Evolutionary conservation across 2,329 filamentous ascomycete species (phyloP), one percentile per base, ranked within the genome.

Genomic region (Diaporthe helianthi): DNA sequence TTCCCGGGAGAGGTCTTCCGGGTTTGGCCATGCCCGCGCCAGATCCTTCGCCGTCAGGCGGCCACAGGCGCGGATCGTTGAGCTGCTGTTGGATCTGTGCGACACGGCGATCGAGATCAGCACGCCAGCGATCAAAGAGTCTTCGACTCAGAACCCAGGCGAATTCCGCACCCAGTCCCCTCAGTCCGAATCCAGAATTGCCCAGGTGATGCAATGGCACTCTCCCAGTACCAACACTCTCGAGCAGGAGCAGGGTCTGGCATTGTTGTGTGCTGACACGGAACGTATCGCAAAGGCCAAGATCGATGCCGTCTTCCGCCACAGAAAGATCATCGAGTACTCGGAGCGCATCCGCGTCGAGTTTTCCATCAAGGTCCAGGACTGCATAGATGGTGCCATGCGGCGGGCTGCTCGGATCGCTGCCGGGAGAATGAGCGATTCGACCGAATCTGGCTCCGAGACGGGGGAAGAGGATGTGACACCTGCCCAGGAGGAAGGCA

Each of bases 81-180:
- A 99, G 80, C 85, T 99, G 46, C 87, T 99, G 29, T 88, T 99
- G 61, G 96, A 99, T 80, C 87, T 99, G 22, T 98, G 96, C 77
- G 96, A 99, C 78, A 99, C 96, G 1, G 91, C 96, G 5, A 86
- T 98, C 55, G 97, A 99, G 79, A 95, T 99, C 76, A 98, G 91
- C 80, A 94, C 93, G 4, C 95, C 96, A 7, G 91, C 94, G 7
- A 92, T 99, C 80, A 98, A 97, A 76, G 95, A 98, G 73, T 86
- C 89, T 4, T 87, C 90, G 10, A 85, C 88, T 2, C 88, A 91
- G 73, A 79, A 85, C 55, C 85, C 87, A 9, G 91, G 92, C 60
- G 94, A 97, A 72, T 90, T 98, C 72, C 90, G 95, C 55, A 97
- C 95, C 0, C 92, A 98, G 77, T 99, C 96, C 5, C 96, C 96